Evolutionary conservation across 2,329 filamentous ascomycete species (phyloP), one percentile per base, ranked within the genome.

Genomic region (Zymoseptoria ardabiliae): DNA sequence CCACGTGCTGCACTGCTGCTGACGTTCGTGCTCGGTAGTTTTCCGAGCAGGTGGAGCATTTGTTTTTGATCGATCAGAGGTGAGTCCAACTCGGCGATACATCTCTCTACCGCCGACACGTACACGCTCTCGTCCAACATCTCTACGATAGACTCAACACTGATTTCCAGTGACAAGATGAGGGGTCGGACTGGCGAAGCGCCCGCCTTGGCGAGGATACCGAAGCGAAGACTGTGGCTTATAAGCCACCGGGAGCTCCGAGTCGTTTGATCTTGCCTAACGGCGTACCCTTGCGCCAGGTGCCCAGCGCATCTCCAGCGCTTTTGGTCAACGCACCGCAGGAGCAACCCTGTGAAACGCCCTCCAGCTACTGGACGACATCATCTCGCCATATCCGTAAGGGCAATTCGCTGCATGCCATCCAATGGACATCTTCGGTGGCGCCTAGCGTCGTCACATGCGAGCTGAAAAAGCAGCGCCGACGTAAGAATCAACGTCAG

Each of bases 181-280:
- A 54, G n/a, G 8, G 54, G 35, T 57, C 60, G 20, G 49, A 45
- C 35, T 45, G 35, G 35, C 35, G 35, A n/a, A 13, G 35, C 17
- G 35, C 13, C 35, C 17, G 13, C 35, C 17, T 45, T 6, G 17
- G 17, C 35, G 35, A 45, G 17, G 13, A 17, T 53, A 28, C 51
- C 51, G 51, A 23, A 28, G 51, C 51, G 22, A 28, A 53, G 11
- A 10, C 28, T n/a, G 51, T 53, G 51, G 51, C 51, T 53, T 53
- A 28, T 11, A 53, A 53, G 51, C 51, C 51, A 53, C 51, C 51
- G 51, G 22, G 51, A 28, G n/a, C 51, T 53, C 51, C 51, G 51
- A 25, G 10, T 53, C 51, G 51, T 30, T 22, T 25, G 13, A 28
- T 23, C 51, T 28, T 53, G 51, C 51, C 51, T 28, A 53, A 28